Conservation (phyloP, 805 yeast species). For the Candida ovalis region DNA sequence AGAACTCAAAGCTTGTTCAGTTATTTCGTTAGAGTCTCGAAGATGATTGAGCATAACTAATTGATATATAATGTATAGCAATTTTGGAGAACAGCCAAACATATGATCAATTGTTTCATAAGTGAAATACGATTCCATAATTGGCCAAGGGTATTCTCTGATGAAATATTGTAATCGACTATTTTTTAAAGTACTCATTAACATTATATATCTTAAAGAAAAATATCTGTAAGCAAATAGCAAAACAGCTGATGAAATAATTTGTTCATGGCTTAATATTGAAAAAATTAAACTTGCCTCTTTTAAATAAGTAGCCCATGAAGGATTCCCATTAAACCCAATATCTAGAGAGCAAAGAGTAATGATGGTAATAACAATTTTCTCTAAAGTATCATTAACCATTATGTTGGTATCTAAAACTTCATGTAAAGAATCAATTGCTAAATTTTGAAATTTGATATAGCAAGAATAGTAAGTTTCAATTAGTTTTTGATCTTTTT, state of each 20-base stretch:
- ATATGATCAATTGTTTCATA: constrained; percentile 21
- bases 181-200: constrained; percentile 21
- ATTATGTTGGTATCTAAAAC: constrained; percentile 20
- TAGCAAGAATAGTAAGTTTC: constrained; percentile 4
- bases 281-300: constrained; percentile 25
- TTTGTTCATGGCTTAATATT: constrained; percentile 12
- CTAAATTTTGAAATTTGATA: constrained; percentile 24
- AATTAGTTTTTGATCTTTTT: not conserved
- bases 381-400: constrained; percentile 19
- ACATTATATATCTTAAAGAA: constrained; percentile 23
- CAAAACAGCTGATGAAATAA: constrained; percentile 17
- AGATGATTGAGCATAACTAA: constrained; percentile 13
- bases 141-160: constrained; percentile 17
- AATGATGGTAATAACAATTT: constrained; percentile 22
- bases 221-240: constrained; percentile 27
- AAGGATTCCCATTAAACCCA: constrained; percentile 21
- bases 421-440: constrained; percentile 23
- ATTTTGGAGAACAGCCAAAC: constrained; percentile 29
- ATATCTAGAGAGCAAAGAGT: constrained; percentile 27
- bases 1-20: not conserved
- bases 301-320: constrained; percentile 25
- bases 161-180: constrained; percentile 11
- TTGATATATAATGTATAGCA: constrained; percentile 20
- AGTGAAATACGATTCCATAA: constrained; percentile 18
- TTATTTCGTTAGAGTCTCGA: not conserved